Base-by-base conservation (phyloP, 2,329 filamentous ascomycete species). In the Phialophora macrospora region DNA sequence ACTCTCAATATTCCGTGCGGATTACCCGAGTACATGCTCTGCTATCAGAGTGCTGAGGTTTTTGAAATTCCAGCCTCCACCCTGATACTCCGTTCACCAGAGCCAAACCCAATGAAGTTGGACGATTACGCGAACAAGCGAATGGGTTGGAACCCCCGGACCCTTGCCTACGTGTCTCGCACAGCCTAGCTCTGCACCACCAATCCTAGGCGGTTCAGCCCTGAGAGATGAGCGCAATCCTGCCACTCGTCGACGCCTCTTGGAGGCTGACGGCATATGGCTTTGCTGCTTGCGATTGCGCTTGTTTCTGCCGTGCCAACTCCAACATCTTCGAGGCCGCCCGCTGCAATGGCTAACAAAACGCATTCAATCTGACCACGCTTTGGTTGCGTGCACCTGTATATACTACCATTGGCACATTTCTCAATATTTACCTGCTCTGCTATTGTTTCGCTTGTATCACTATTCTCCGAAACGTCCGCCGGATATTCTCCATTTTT, bases 121-220 rank as follows among this genome's bases (percentile, higher is more conserved):
- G n/a, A n/a, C 46, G 58, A 60, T 60, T 60, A 60, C 32, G 48
- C 58, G 46, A 60, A 51, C 58, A 60, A 5, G 32, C n/a, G 46
- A 28, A 24, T 1, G 28, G 28, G 46, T 22, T 20, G 32, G 41
- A 17, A 20, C 44, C 28, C 14, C 22, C 41, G 44, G 41, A 30
- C 44, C 28, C 32, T 49, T 60, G 48, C 28, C 58, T 60, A 28
- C 17, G 58, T 60, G 58, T 60, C 48, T 60, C 48, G 52, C 52
- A 55, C 24, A 34, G 52, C 52, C 52, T 32, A 55, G 52, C 52
- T 34, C 28, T 20, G 57, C 57, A 22, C 26, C n/a, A 44, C 58
- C 58, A 60, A 60, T 60, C 58, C 58, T 22, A 49, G 46, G 20
- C 30, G 12, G 30, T 51, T 41, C 8, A 30, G 46, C 46, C 58